phyloP scores from a whole-genome alignment of 169 alveolate genomes.

The Cryptosporidium andersoni region DNA sequence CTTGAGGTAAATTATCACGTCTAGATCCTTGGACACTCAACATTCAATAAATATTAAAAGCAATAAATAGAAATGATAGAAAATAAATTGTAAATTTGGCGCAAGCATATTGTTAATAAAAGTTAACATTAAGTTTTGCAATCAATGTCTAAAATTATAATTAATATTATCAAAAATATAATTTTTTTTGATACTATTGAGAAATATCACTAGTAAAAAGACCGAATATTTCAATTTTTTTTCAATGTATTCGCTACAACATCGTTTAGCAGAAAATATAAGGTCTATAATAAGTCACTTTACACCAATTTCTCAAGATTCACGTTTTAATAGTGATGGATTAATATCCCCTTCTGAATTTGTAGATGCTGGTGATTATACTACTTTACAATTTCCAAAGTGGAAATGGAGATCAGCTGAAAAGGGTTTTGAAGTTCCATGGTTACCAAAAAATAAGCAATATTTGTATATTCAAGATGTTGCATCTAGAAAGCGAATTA shows the following conservation, averaged over 20 bases:
- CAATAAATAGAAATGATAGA: too few species aligned
- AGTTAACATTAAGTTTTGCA: too few species aligned
- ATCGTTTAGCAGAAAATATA: constrained; percentile 42
- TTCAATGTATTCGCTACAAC: constrained; percentile 37
- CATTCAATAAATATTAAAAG: too few species aligned
- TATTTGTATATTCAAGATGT: constrained; percentile 72
- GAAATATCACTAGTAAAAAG: too few species aligned
- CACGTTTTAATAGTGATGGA: constrained; percentile 68
- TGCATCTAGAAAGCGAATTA: constrained; percentile 73
- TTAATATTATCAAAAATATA: background rate
- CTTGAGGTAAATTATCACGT: too few species aligned
- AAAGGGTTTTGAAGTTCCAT: constrained; percentile 63
- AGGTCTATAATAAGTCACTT: constrained; percentile 29
- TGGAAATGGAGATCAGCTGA: constrained; percentile 78
- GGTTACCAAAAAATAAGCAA: constrained; percentile 74
- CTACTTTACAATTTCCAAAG: constrained; percentile 73
- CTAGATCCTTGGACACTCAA: too few species aligned
- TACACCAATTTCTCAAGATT: constrained; percentile 21
- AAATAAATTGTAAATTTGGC: too few species aligned
- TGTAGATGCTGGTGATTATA: constrained; percentile 78
- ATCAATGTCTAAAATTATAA: background rate
- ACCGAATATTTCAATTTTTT: too few species aligned
- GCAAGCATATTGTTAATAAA: too few species aligned
- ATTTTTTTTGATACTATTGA: background rate
- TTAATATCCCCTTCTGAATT: constrained; percentile 75